Base-by-base conservation (phyloP, 2,329 filamentous ascomycete genomes). In the Claviceps digitariae region DNA sequence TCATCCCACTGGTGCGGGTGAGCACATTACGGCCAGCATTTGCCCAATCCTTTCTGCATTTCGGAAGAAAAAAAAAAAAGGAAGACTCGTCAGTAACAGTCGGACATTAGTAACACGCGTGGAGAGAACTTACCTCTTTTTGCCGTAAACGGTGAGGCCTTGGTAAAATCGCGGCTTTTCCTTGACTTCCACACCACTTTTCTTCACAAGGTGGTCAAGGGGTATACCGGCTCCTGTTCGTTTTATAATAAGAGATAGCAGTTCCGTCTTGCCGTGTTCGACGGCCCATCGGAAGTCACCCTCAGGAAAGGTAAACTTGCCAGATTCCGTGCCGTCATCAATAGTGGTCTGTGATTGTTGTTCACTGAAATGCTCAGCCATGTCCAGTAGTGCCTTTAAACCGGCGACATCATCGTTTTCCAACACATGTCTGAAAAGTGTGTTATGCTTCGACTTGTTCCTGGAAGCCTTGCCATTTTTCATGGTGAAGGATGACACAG, bases 111-210 rank as follows among this genome's bases (percentile, higher is more conserved):
- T n/a, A 9, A 29, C 44, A 46, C 8, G 7, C 36, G 29, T 21
- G 13, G 2, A 6, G 7, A 10, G 43, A 10, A 50, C 61, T 31
- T 64, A 72, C 72, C 71, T 70, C 62, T 90, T 90, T 65, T 81
- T 82, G 2, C 87, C 87, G 57, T 86, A 82, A 1, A 94, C 83
- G 1, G 81, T 83, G 31, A 91, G 67, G 0, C 88, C 88, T 65
- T 87, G 84, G 62, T 94, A 94, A 64, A 80, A 87, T 20, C 77
- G 76, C 1, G 86, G 80, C 64, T 84, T 86, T 57, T 79, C 72
- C 52, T 79, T 73, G 49, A 83, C 65, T 60, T 84, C 75, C 1
- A 84, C 67, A 2, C 85, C 85, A 53, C 75, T 83, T 54, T 77
- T 78, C 66, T 83, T 78, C 45, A 86, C 77, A 6, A 93, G 68